Conservation (phyloP, 179 eudicot species). For the Silene vulgaris region DNA sequence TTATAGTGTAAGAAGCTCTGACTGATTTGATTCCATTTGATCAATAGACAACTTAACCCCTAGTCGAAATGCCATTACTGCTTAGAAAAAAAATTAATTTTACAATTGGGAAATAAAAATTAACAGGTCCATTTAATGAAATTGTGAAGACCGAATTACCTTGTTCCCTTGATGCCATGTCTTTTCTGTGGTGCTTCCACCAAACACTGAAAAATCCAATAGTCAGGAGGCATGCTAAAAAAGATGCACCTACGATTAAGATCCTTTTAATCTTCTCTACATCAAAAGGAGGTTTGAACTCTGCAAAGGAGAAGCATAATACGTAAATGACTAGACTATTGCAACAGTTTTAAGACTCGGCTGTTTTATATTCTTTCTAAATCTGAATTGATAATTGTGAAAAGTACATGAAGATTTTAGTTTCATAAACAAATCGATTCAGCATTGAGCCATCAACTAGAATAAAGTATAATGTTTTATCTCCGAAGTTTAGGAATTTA, state of each 20-base stretch:
- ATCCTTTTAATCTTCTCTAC: slow-evolving; percentile 18
- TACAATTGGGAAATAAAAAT: neutral
- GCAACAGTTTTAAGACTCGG: neutral
- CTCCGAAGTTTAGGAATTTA: neutral
- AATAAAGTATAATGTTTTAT: neutral
- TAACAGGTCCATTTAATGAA: neutral
- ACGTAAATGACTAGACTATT: neutral
- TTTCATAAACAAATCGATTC: too few species aligned
- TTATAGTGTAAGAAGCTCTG: neutral
- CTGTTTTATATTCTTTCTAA: neutral
- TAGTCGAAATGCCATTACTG: neutral
- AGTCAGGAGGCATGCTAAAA: slow-evolving; percentile 22
- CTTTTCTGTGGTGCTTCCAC: slow-evolving; percentile 22
- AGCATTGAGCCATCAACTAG: neutral
- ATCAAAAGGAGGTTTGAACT: slow-evolving; percentile 38
- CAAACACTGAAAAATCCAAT: slow-evolving; percentile 20
- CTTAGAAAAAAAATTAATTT: neutral
- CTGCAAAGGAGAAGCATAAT: slow-evolving; percentile 19
- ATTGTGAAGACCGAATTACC: slow-evolving; percentile 22
- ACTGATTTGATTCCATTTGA: neutral
- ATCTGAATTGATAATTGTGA: neutral
- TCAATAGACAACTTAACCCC: neutral
- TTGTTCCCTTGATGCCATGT: slow-evolving; percentile 31
- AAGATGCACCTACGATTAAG: slow-evolving; percentile 22
- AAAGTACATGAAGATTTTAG: neutral